Evolutionary conservation across 1,284 basidiomycete species (phyloP).

Genomic region (Irpex sp.): DNA sequence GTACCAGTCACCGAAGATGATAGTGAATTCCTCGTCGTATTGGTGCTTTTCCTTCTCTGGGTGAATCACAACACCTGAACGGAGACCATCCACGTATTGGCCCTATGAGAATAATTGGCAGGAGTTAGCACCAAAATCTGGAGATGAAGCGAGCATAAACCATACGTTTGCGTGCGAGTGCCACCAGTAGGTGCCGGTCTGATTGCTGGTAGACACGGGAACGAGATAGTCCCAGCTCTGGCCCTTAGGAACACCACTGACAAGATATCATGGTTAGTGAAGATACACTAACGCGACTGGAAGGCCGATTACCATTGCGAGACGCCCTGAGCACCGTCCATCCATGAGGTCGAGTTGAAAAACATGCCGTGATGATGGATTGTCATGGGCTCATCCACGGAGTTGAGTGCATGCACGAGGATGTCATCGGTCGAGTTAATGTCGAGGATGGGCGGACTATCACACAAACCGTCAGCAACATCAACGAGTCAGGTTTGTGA

Average conservation of each 20-base stretch:
- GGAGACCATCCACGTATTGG: slow-evolving; percentile 86
- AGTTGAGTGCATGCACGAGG: slow-evolving; percentile 74
- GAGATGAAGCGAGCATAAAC: not conserved
- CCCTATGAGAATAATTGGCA: slow-evolving; percentile 43
- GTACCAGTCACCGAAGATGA: slow-evolving; percentile 64
- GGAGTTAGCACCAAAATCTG: not conserved
- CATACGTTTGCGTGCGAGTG: slow-evolving; percentile 68
- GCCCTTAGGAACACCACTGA: slow-evolving; percentile 80
- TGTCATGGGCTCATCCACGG: slow-evolving; percentile 56
- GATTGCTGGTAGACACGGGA: slow-evolving; percentile 67
- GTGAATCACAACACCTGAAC: slow-evolving; percentile 77
- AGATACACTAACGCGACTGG: not conserved
- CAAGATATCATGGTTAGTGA: not conserved
- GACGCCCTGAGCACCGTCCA: slow-evolving; percentile 82
- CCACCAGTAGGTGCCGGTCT: slow-evolving; percentile 89
- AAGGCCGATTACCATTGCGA: slow-evolving; percentile 68
- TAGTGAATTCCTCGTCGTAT: slow-evolving; percentile 92
- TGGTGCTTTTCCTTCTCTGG: slow-evolving; percentile 54
- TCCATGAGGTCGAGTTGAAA: slow-evolving; percentile 84
- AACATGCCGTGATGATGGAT: slow-evolving; percentile 93
- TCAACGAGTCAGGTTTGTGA: not conserved
- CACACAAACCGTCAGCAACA: not conserved
- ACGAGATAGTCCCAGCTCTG: slow-evolving; percentile 75
- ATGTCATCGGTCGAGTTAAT: slow-evolving; percentile 69
- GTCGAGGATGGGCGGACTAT: slow-evolving; percentile 75